Conservation (phyloP, 1,139 yeast genomes). For the Taphrina communis region DNA sequence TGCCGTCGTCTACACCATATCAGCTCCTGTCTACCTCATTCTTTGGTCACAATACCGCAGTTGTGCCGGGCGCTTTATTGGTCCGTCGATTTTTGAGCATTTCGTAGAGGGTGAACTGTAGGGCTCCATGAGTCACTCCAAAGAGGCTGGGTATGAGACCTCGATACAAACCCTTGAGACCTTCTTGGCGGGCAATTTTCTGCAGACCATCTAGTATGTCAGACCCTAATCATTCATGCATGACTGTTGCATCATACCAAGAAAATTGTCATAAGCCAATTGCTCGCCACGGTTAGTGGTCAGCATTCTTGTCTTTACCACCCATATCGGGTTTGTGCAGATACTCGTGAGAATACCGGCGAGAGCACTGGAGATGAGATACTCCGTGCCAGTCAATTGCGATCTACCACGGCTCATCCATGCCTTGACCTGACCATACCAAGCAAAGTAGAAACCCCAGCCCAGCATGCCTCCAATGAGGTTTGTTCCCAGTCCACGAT, state of each 20-base stretch:
- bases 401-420: constrained; percentile 31
- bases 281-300: constrained; percentile 31
- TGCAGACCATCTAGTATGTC: constrained; percentile 63
- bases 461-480: constrained; percentile 81
- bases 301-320: constrained; percentile 81
- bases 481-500: constrained; percentile 84
- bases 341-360: constrained; percentile 81
- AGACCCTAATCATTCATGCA: constrained; percentile 49
- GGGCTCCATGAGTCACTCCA: constrained; percentile 85
- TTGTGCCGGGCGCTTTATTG: not conserved
- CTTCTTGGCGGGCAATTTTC: constrained; percentile 65
- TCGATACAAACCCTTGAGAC: constrained; percentile 73
- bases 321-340: constrained; percentile 91
- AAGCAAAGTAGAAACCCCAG: constrained; percentile 84
- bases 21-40: constrained; percentile 37
- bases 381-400: constrained; percentile 50
- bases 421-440: constrained; percentile 55
- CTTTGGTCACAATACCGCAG: constrained; percentile 22
- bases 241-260: not conserved
- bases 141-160: constrained; percentile 83
- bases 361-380: constrained; percentile 60
- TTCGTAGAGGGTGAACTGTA: constrained; percentile 86
- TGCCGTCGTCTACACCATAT: constrained; percentile 52
- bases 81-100: constrained; percentile 59
- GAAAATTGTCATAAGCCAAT: constrained; percentile 48